A percentile compares a stretch with the other conserved stretches of the same genome.
Conservation (phyloP, 2,329 filamentous ascomycete species). For the Coniella vitis region DNA sequence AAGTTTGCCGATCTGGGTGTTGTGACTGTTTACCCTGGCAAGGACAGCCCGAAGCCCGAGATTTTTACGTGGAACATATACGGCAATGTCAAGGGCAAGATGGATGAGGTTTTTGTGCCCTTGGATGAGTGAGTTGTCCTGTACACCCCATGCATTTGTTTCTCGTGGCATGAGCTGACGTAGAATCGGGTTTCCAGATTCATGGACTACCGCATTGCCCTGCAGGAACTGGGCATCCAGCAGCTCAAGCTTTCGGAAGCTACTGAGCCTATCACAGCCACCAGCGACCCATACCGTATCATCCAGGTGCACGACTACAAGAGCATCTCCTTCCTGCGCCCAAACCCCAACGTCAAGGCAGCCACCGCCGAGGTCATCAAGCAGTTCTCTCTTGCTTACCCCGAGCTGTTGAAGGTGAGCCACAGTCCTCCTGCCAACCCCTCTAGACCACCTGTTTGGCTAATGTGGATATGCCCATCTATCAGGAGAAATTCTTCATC, state of each 20-base stretch:
- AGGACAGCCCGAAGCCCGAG: slow-evolving; percentile 34
- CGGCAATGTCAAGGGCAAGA: slow-evolving; percentile 73
- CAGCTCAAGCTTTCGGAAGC: slow-evolving; percentile 65
- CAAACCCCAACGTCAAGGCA: slow-evolving; percentile 68
- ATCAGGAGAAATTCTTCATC: slow-evolving; percentile 80
- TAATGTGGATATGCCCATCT: not conserved
- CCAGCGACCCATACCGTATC: slow-evolving; percentile 80
- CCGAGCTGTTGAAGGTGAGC: slow-evolving; percentile 65
- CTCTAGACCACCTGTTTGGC: not conserved
- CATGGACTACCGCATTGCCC: slow-evolving; percentile 78
- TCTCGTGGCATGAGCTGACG: not conserved
- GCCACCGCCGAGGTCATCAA: slow-evolving; percentile 76
- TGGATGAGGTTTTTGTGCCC: slow-evolving; percentile 74
- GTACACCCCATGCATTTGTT: too few relatives aligned
- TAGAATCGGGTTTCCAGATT: slow-evolving; percentile 60
- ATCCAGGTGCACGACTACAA: slow-evolving; percentile 92
- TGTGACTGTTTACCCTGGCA: slow-evolving; percentile 61
- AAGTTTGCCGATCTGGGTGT: slow-evolving; percentile 79
- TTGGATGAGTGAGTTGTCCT: slow-evolving; percentile 62
- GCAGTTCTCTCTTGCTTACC: slow-evolving; percentile 75
- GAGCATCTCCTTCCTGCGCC: slow-evolving; percentile 77
- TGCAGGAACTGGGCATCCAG: slow-evolving; percentile 66
- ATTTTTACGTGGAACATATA: slow-evolving; percentile 93
- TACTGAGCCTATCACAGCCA: slow-evolving; percentile 64
- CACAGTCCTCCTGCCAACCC: not conserved